Evolutionary conservation across 371 early-diverging fungal genomes (phyloP).

Genomic region (Mucor ambiguus): DNA sequence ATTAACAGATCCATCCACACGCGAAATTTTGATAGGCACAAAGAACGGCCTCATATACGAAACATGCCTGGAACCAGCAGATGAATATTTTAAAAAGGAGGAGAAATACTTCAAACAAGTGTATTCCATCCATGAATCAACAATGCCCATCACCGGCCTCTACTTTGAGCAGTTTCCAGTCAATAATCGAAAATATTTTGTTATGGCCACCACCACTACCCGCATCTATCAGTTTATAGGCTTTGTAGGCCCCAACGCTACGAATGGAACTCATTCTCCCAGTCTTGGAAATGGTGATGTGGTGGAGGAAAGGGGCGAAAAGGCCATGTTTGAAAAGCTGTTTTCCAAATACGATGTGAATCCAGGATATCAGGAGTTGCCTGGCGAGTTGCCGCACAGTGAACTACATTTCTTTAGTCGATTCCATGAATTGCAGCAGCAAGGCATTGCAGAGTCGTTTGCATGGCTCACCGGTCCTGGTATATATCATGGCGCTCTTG

Average conservation of each 20-base stretch:
- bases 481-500: slow-evolving; percentile 70
- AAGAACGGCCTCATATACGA: slow-evolving; percentile 84
- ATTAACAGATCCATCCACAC: slow-evolving; percentile 65
- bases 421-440: slow-evolving; percentile 65
- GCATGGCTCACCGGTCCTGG: slow-evolving; percentile 86
- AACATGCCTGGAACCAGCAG: slow-evolving; percentile 80
- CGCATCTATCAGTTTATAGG: slow-evolving; percentile 90
- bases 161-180: slow-evolving; percentile 75
- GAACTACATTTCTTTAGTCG: slow-evolving; percentile 70
- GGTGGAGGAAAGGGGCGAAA: slow-evolving; percentile 33
- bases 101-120: slow-evolving; percentile 79
- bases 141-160: slow-evolving; percentile 78
- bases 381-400: slow-evolving; percentile 61
- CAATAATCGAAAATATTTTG: slow-evolving; percentile 63
- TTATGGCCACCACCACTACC: slow-evolving; percentile 76
- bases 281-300: slow-evolving; percentile 3
- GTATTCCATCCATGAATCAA: slow-evolving; percentile 49
- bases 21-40: slow-evolving; percentile 83
- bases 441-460: slow-evolving; percentile 71
- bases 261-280: slow-evolving; percentile 10
- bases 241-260: slow-evolving; percentile 31
- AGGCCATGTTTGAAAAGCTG: slow-evolving; percentile 62
- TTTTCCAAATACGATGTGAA: slow-evolving; percentile 64
- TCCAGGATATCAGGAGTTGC: slow-evolving; percentile 77
- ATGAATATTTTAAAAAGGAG: slow-evolving; percentile 81